A percentile compares a stretch with the other conserved stretches of the same genome.
phyloP scores from a whole-genome alignment of 345 rosid species.

The Euphorbia pulcherrima region DNA sequence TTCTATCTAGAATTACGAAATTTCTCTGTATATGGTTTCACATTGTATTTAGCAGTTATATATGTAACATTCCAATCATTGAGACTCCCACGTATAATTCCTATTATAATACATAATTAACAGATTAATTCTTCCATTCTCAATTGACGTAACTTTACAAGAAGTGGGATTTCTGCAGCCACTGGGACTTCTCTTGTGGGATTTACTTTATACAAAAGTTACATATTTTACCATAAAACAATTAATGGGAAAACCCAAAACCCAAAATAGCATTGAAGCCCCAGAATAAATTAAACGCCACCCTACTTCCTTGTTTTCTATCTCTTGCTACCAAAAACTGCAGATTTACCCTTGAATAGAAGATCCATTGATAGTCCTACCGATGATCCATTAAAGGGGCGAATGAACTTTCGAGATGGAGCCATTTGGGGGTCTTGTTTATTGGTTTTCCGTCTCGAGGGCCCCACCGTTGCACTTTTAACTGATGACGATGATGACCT shows the following conservation, averaged over 20 bases:
- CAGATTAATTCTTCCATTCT: not conserved
- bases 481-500: slow-evolving; percentile 34
- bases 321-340: slow-evolving; percentile 44
- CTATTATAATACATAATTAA: too few species aligned
- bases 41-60: too few species aligned
- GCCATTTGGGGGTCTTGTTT: slow-evolving; percentile 38
- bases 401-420: slow-evolving; percentile 46
- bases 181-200: not conserved
- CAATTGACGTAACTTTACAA: not conserved
- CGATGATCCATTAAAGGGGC: slow-evolving; percentile 51
- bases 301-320: slow-evolving; percentile 15
- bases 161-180: slow-evolving; percentile 12
- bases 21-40: too few species aligned
- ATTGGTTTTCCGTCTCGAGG: slow-evolving; percentile 30
- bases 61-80: too few species aligned
- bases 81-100: too few species aligned
- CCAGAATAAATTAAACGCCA: slow-evolving; percentile 2
- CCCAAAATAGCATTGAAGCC: slow-evolving; percentile 9
- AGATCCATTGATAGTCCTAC: slow-evolving; percentile 50
- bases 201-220: slow-evolving; percentile 18
- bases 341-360: slow-evolving; percentile 55
- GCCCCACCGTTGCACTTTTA: slow-evolving; percentile 34
- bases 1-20: too few species aligned
- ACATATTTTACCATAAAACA: slow-evolving; percentile 19
- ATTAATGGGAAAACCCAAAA: slow-evolving; percentile 19